Evolutionary conservation across 805 yeast genomes (phyloP).

Genomic region (Wickerhamiella azymoides): DNA sequence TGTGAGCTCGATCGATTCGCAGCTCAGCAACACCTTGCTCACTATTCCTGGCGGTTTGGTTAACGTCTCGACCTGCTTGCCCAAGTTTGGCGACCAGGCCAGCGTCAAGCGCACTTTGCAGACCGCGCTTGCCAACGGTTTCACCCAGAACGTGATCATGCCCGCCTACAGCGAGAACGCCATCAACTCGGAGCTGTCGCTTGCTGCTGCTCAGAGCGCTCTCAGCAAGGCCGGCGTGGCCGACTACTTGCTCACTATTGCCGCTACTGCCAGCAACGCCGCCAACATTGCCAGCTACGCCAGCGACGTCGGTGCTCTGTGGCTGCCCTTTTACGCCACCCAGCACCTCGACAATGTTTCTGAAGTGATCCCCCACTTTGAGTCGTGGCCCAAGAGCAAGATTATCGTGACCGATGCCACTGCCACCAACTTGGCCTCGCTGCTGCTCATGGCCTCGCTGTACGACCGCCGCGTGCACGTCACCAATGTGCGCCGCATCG

Average conservation of each 20-base stretch:
- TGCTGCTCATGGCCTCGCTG: conserved; percentile 74
- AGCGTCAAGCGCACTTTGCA: conserved; percentile 50
- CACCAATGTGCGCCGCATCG: conserved; percentile 67
- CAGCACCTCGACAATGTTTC: conserved; percentile 47
- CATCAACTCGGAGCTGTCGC: conserved; percentile 49
- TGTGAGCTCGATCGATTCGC: conserved; percentile 69
- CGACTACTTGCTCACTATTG: conserved; percentile 70
- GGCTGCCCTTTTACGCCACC: conserved; percentile 55
- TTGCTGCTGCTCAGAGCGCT: conserved; percentile 47
- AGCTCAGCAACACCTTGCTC: conserved; percentile 74
- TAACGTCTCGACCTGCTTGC: conserved; percentile 66
- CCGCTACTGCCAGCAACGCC: conserved; percentile 64
- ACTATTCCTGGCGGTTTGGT: conserved; percentile 70
- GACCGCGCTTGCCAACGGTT: conserved; percentile 69
- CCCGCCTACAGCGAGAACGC: conserved; percentile 57
- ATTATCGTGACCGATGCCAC: conserved; percentile 87
- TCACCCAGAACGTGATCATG: conserved; percentile 68
- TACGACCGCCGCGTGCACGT: conserved; percentile 77
- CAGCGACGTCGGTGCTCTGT: conserved; percentile 59
- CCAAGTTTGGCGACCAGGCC: conserved; percentile 44
- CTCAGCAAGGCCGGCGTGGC: conserved; percentile 48
- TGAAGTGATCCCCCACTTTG: conserved; percentile 65
- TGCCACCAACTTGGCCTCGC: conserved; percentile 85
- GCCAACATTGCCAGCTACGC: conserved; percentile 48
- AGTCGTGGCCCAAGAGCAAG: conserved; percentile 70